A percentile compares a stretch with the other conserved stretches of the same genome.
Evolutionary conservation across 177 flowering plant species (phyloP).

Genomic region (Vitis hybrid): DNA sequence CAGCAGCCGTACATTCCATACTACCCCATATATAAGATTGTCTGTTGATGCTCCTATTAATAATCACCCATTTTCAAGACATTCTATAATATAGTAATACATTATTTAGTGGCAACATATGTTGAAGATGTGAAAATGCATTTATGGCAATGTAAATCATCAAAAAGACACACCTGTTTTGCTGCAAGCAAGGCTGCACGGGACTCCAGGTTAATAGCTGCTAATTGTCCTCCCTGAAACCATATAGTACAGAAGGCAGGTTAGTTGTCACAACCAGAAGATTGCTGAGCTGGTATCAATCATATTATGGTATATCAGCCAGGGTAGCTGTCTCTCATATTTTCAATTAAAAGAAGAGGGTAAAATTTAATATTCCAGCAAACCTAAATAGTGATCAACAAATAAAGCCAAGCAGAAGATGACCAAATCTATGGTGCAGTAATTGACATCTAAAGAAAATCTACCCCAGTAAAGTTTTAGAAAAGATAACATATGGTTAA

Average conservation of each 20-base stretch:
- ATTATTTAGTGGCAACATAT: not conserved
- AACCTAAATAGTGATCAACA: not conserved
- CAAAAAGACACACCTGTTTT: conserved; percentile 46
- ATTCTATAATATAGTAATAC: not conserved
- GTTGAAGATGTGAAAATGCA: not conserved
- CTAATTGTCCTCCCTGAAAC: conserved; percentile 83
- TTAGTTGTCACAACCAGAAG: not conserved
- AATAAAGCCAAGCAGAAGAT: no score
- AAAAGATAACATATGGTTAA: no score
- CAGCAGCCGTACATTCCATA: no score
- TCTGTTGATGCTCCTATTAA: not conserved
- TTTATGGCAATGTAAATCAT: not conserved
- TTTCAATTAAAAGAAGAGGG: not conserved
- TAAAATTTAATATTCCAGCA: not conserved
- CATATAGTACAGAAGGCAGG: conserved; percentile 4
- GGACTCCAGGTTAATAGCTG: conserved; percentile 70
- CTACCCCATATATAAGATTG: not conserved
- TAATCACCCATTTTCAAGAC: not conserved
- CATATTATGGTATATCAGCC: conserved; percentile 4
- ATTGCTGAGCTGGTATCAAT: not conserved
- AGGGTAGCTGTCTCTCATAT: not conserved
- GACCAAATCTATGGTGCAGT: no score
- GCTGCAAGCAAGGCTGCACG: conserved; percentile 80
- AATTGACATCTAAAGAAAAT: no score
- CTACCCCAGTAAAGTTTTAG: no score